Base-by-base conservation (phyloP, 768 basidiomycete genomes). In the Tylopilus intermedius region DNA sequence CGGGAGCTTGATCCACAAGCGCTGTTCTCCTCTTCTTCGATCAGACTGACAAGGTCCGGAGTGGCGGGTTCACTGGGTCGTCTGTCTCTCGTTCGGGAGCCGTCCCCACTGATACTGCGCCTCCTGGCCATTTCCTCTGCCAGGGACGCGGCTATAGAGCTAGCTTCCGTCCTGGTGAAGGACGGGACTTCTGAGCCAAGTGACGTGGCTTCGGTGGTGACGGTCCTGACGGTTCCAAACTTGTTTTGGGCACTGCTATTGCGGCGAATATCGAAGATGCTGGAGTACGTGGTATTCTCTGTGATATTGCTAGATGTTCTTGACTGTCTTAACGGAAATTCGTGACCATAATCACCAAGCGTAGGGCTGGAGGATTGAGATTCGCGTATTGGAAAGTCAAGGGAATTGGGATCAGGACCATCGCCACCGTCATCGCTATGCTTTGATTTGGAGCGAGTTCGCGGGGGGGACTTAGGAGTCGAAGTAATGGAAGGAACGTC, bases 151-250 rank as follows among this genome's bases (percentile, higher is more conserved):
- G 78, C 78, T 49, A 84, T 73, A 32, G 70, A 67, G 57, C 74
- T 83, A 14, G 79, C 88, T 61, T 89, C 86, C n/a, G 83, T 75
- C 32, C 76, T 75, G 21, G 78, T 78, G 49, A 88, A 72, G 9
- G 86, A 86, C 5, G 84, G 83, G 13, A 74, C 71, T 60, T 88
- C 89, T 38, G 73, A 72, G 14, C 63, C 66, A 37, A 78, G 67
- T 37, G 86, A 88, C 18, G 89, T 92, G 54, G 84, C 76, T 57
- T 90, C 89, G 29, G 90, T 92, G 30, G 83, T 89, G 54, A 84
- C 74, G n/a, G 90, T 90, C 61, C 87, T 77, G 55, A 91, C 81
- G 10, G 90, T 92, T 39, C 83, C 87, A 67, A 82, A 91, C 64
- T 80, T 84, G 63, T 79, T 83, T 57, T 74, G 73, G 40, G 69